Base-by-base conservation (phyloP, 2,329 filamentous ascomycete species). In the Scedosporium dehoogii region DNA sequence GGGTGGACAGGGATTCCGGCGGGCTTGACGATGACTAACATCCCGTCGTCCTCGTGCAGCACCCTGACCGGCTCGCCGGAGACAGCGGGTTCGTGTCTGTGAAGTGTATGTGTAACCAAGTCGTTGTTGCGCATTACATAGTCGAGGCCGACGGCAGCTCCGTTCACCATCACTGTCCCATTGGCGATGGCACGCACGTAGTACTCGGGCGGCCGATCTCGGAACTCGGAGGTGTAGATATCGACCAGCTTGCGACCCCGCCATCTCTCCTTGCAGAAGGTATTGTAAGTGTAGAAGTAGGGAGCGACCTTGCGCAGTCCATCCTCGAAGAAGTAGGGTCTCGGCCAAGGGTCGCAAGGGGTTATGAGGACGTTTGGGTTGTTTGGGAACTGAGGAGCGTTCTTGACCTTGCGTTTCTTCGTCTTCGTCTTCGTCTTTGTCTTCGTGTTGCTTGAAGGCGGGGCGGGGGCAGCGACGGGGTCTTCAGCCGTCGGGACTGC, bases 11-110 rank as follows among this genome's bases (percentile, higher is more conserved):
- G 94, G 48, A 99, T 87, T 6, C 94, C 94, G 0, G 93, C 89
- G 0, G 94, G 94, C 74, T 99, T 99, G 77, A 97, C 92, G 73
- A 99, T 96, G 65, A 97, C 92, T 64, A 99, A 89, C 79, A 99
- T 88, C 67, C 92, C 89, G 56, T 96, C 85, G 68, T 96, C 91
- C 74, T 99, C 94, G 74, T 96, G 89, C 46, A 99, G 86, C 56
- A 97, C 83, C 16, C 84, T 85, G 59, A 99, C 88, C 0, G 90
- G 85, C 51, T 90, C 84, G 16, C 86, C 87, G 1, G 91, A 92
- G 38, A 97, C 91, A 0, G 94, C 94, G 1, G 94, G 94, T 74
- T 99, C 94, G 73, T 99, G 94, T 14, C 94, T 89, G 74, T 99
- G 94, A 64, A 96, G 82, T 3, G 92, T 97, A 74, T 99, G 94